A percentile compares a stretch with the other conserved stretches of the same genome.
phyloP scores from a whole-genome alignment of 768 basidiomycete genomes.

The Hericium erinaceus region DNA sequence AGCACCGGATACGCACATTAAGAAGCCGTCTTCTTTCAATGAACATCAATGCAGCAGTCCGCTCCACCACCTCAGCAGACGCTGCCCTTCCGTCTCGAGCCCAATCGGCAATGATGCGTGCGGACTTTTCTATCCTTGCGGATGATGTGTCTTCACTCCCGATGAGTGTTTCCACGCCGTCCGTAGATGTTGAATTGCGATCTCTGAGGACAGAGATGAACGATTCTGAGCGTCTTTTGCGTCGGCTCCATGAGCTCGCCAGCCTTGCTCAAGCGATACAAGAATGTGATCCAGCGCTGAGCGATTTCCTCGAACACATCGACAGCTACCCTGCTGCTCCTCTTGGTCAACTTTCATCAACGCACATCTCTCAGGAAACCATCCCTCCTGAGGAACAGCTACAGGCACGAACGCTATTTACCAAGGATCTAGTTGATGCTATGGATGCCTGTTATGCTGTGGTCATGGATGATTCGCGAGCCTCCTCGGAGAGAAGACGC shows the following conservation, averaged over 20 bases:
- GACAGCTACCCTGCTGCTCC: slow-evolving; percentile 72
- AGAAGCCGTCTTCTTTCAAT: slow-evolving; percentile 55
- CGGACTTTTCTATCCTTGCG: slow-evolving; percentile 35
- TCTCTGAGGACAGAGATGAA: slow-evolving; percentile 55
- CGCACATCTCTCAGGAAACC: slow-evolving; percentile 31
- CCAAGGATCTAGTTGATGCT: slow-evolving; percentile 38
- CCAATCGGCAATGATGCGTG: slow-evolving; percentile 37
- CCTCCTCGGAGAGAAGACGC: slow-evolving; percentile 49
- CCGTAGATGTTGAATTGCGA: slow-evolving; percentile 47
- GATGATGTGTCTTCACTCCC: slow-evolving; percentile 42
- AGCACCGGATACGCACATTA: slow-evolving; percentile 40
- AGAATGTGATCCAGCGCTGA: slow-evolving; percentile 65
- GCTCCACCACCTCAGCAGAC: slow-evolving; percentile 27
- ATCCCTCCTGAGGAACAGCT: slow-evolving; percentile 62
- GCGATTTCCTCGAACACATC: slow-evolving; percentile 77
- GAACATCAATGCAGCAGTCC: slow-evolving; percentile 44
- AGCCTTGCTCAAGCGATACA: slow-evolving; percentile 40
- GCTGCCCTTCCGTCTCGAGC: slow-evolving; percentile 43
- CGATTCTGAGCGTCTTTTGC: slow-evolving; percentile 37
- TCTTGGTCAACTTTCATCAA: slow-evolving; percentile 39
- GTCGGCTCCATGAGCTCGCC: slow-evolving; percentile 44
- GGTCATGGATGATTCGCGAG: slow-evolving; percentile 52
- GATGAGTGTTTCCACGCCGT: slow-evolving; percentile 25
- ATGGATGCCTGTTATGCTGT: slow-evolving; percentile 32
- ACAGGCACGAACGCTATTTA: slow-evolving; percentile 53